A percentile compares a stretch with the other conserved stretches of the same genome.
phyloP scores from a whole-genome alignment of 2,329 filamentous ascomycete genomes.

The Gyromitra esculenta region DNA sequence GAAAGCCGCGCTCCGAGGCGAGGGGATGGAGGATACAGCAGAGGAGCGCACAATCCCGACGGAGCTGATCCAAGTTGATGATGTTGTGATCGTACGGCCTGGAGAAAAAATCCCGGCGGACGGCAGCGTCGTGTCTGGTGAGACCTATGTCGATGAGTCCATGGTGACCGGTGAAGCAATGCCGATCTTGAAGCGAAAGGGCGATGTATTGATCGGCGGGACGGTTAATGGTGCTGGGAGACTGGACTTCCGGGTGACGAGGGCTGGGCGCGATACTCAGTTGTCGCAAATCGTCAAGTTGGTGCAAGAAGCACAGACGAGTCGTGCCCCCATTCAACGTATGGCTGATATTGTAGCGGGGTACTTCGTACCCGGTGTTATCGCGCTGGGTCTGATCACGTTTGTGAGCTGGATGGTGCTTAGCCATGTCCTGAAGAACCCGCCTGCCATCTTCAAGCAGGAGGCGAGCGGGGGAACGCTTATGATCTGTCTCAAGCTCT shows the following conservation, averaged over 20 bases:
- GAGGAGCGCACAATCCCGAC: constrained; percentile 90
- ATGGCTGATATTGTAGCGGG: constrained; percentile 91
- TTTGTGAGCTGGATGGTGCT: constrained; percentile 95
- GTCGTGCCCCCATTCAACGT: constrained; percentile 90
- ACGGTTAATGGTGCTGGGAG: constrained; percentile 95
- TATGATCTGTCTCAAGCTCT: constrained; percentile 97
- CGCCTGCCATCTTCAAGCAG: constrained; percentile 86
- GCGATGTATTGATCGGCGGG: constrained; percentile 82
- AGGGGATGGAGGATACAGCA: constrained; percentile 58
- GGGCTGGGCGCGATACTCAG: constrained; percentile 93
- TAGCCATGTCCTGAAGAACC: constrained; percentile 82
- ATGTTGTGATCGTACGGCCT: constrained; percentile 90
- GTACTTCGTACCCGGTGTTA: constrained; percentile 91
- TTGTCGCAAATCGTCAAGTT: constrained; percentile 97
- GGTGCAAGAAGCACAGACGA: constrained; percentile 97
- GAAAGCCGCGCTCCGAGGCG: constrained; percentile 69
- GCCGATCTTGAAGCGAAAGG: constrained; percentile 88
- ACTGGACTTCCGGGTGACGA: constrained; percentile 89
- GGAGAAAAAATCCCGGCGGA: constrained; percentile 98
- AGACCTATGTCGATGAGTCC: constrained; percentile 94
- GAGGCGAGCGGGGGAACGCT: constrained; percentile 85
- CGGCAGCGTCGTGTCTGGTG: constrained; percentile 83
- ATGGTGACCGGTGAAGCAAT: constrained; percentile 99
- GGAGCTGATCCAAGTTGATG: constrained; percentile 90
- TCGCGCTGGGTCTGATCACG: constrained; percentile 82